phyloP scores from a whole-genome alignment of 179 eudicot species.

The Corrigiola litoralis region DNA sequence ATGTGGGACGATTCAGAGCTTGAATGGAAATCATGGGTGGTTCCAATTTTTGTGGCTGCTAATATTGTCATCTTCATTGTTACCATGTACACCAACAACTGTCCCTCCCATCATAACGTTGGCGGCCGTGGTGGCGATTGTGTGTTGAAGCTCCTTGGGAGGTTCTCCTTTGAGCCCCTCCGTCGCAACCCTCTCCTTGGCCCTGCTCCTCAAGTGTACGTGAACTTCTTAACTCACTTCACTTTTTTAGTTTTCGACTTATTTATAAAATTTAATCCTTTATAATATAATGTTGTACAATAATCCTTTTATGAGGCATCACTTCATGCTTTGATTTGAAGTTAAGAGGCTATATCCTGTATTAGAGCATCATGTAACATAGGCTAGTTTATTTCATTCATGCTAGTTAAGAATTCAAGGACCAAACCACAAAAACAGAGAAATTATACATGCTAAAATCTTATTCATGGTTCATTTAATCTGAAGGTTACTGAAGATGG shows the following conservation, averaged over 20 bases:
- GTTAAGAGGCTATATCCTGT: no score
- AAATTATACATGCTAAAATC: background rate
- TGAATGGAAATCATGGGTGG: constrained; percentile 29
- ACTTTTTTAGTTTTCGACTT: background rate
- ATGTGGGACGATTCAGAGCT: constrained; percentile 31
- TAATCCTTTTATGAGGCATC: no score
- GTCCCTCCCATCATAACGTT: constrained; percentile 9
- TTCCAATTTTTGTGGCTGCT: constrained; percentile 13
- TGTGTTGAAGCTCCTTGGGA: constrained; percentile 32
- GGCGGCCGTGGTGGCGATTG: background rate
- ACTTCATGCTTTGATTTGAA: no score
- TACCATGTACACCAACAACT: constrained; percentile 22
- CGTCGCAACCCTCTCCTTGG: constrained; percentile 65
- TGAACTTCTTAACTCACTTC: constrained; percentile 11
- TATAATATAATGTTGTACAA: no score
- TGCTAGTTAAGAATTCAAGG: no score
- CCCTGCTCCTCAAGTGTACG: constrained; percentile 52
- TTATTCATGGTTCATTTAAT: background rate
- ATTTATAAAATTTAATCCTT: no score
- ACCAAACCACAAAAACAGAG: no score
- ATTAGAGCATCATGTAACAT: no score
- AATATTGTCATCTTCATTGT: constrained; percentile 18
- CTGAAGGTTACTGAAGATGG: constrained; percentile 60
- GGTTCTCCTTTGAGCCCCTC: constrained; percentile 58
- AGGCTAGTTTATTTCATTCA: no score